Evolutionary conservation across 352 stramenopile genomes (phyloP).

Genomic region (Phytophthora ramorum): DNA sequence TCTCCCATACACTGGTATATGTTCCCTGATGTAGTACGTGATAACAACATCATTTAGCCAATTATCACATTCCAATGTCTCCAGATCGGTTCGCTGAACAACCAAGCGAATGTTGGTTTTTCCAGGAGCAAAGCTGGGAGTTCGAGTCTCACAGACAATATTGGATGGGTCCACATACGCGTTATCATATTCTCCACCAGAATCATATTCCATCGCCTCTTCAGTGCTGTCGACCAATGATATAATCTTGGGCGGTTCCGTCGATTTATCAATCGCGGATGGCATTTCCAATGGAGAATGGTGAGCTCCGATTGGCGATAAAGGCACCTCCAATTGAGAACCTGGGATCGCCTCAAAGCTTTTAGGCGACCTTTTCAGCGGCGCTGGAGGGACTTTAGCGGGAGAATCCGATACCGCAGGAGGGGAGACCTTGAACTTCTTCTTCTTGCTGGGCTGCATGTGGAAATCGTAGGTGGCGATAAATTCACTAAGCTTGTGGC

Average conservation of each 20-base stretch:
- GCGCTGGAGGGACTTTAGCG: not conserved
- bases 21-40: not conserved
- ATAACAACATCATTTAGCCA: not conserved
- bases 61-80: not conserved
- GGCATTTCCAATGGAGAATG: not conserved
- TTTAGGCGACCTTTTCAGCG: not conserved
- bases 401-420: not conserved
- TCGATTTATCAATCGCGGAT: no score
- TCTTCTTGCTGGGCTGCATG: not conserved
- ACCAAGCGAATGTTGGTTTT: not conserved
- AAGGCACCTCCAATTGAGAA: no score
- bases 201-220: not conserved
- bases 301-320: no score
- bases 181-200: not conserved
- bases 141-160: not conserved
- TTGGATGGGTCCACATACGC: not conserved
- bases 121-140: not conserved
- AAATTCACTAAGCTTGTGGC: not conserved
- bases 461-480: not conserved
- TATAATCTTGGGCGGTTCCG: not conserved
- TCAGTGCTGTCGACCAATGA: not conserved
- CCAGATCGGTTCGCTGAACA: not conserved
- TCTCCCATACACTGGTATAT: not conserved
- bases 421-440: not conserved
- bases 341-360: no score